These are phyloP conservation scores for Amylocystis lapponica DNA, from an alignment of 768 basidiomycete species.

Conservation along the genomic window DNA sequence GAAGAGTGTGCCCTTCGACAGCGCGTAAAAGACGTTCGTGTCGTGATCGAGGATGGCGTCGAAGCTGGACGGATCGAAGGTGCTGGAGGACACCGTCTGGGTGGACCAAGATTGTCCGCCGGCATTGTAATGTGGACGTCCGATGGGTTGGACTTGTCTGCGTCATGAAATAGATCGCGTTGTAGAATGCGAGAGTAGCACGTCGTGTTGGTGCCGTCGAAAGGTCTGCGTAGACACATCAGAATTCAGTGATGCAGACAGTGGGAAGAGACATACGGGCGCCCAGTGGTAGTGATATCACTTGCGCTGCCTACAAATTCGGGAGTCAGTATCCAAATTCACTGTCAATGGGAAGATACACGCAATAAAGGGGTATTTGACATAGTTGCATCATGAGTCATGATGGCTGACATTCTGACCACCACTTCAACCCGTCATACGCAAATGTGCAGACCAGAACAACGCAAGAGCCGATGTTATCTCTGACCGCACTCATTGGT, in stretches of 20 bases:
- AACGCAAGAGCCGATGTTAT: too few relatives aligned
- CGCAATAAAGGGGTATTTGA: too few relatives aligned
- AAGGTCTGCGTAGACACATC: conserved; percentile 47
- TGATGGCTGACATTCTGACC: too few relatives aligned
- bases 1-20: conserved; percentile 60
- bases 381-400: too few relatives aligned
- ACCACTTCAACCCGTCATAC: too few relatives aligned
- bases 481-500: too few relatives aligned
- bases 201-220: conserved; percentile 54
- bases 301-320: conserved; percentile 47
- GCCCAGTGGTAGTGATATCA: conserved; percentile 66
- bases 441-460: too few relatives aligned
- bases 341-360: too few relatives aligned
- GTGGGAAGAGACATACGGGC: conserved; percentile 86
- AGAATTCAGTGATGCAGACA: too few relatives aligned
- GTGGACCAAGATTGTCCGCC: conserved; percentile 69
- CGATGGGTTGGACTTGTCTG: conserved; percentile 62
- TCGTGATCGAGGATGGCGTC: conserved; percentile 86
- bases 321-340: too few relatives aligned
- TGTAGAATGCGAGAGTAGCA: conserved; percentile 77
- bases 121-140: conserved; percentile 81
- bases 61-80: conserved; percentile 59
- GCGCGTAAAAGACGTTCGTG: conserved; percentile 83
- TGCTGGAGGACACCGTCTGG: conserved; percentile 49
- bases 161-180: conserved; percentile 82